These are phyloP conservation scores for Teunomyces tritomae DNA, from an alignment of 805 yeast species.

Conservation along the genomic window DNA sequence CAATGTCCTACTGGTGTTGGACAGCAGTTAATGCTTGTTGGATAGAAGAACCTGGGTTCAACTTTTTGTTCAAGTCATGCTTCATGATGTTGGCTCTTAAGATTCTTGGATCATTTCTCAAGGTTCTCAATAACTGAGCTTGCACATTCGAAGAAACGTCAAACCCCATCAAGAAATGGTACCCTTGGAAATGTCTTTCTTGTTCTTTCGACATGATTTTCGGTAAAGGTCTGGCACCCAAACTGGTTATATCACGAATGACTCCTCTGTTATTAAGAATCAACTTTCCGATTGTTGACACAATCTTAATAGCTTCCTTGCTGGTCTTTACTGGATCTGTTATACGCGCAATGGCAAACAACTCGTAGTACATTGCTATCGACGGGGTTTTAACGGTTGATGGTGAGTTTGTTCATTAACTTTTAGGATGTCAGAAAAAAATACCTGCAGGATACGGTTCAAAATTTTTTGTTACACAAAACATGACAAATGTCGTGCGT, in stretches of 20 bases:
- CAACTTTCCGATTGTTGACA: conserved; percentile 74
- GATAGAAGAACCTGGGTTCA: conserved; percentile 55
- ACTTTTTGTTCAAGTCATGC: conserved; percentile 49
- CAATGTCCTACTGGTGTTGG: conserved; percentile 9
- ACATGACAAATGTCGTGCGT: neutral
- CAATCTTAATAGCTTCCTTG: conserved; percentile 42
- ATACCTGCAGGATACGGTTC: neutral
- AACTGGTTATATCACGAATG: conserved; percentile 74
- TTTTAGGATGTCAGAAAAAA: neutral
- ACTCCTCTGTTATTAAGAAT: conserved; percentile 90
- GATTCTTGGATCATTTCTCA: conserved; percentile 87
- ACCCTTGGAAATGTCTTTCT: conserved; percentile 87
- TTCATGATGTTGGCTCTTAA: conserved; percentile 73
- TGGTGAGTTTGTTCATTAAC: neutral
- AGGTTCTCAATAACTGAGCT: conserved; percentile 73
- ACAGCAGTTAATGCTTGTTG: conserved; percentile 14
- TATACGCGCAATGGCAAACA: conserved; percentile 85
- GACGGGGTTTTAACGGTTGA: neutral
- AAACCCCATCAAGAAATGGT: conserved; percentile 80
- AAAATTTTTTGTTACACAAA: conserved; percentile 1
- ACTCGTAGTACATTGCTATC: conserved; percentile 76
- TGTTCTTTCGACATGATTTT: conserved; percentile 80
- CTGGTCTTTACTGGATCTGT: conserved; percentile 48
- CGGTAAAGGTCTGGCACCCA: conserved; percentile 79
- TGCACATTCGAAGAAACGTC: conserved; percentile 87